A percentile compares a stretch with the other conserved stretches of the same genome.
Conservation (phyloP, 768 basidiomycete genomes). For the Plicaturopsis crispa region DNA sequence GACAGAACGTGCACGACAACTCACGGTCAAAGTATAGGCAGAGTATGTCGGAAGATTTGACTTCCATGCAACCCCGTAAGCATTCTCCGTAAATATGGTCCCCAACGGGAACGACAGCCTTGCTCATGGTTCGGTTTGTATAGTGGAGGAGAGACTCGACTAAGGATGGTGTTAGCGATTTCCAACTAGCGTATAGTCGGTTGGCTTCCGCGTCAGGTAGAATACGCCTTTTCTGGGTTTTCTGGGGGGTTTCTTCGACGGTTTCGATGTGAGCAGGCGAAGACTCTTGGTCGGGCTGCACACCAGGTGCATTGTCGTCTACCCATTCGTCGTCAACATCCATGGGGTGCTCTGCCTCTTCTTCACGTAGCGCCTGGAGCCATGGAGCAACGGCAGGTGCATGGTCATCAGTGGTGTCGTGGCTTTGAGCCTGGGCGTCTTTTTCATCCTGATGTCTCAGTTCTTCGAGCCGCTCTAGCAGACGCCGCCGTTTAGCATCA, state of each 20-base stretch:
- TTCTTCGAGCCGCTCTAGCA: not conserved
- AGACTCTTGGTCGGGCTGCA: too few species aligned
- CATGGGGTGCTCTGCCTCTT: too few species aligned
- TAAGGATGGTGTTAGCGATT: constrained; percentile 2
- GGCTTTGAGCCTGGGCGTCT: not conserved
- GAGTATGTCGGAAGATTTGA: constrained; percentile 1
- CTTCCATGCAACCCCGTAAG: not conserved
- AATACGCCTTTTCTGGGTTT: not conserved
- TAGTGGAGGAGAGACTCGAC: constrained; percentile 4
- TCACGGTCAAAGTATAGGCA: constrained; percentile 7
- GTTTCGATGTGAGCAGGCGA: not conserved
- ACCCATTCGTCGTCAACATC: not conserved
- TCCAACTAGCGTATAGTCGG: constrained; percentile 1
- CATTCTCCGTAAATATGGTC: not conserved
- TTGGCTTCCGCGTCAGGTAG: not conserved
- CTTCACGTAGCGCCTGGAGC: not conserved
- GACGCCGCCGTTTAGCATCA: too few species aligned
- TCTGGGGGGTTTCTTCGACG: not conserved
- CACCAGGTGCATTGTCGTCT: not conserved
- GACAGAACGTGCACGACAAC: not conserved
- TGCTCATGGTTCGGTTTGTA: not conserved
- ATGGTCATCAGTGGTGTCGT: not conserved
- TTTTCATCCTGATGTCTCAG: not conserved
- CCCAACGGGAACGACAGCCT: not conserved
- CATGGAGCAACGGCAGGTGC: constrained; percentile 1